Evolutionary conservation across 1,284 basidiomycete genomes (phyloP).

Genomic region (Boletellus deceptivus): DNA sequence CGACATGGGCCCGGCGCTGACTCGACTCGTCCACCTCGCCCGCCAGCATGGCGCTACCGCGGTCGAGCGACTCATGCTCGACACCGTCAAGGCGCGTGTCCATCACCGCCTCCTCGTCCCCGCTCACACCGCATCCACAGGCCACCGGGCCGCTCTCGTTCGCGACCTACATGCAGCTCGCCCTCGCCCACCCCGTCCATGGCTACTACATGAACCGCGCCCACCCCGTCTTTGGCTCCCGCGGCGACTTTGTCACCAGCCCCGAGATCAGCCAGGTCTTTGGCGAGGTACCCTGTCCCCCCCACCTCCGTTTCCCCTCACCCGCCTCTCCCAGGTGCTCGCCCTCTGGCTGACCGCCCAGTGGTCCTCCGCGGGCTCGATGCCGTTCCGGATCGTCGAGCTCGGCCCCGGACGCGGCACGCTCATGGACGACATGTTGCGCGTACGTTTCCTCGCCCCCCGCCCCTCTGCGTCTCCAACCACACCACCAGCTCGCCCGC

Average conservation of each 20-base stretch:
- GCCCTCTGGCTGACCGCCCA: slow-evolving; percentile 85
- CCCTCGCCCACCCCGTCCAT: slow-evolving; percentile 80
- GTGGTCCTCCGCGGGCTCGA: slow-evolving; percentile 64
- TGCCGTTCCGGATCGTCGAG: slow-evolving; percentile 76
- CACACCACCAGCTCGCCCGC: slow-evolving; percentile 45
- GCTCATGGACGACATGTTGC: slow-evolving; percentile 86
- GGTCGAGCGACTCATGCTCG: slow-evolving; percentile 64
- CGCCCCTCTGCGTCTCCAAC: neutral
- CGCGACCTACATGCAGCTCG: slow-evolving; percentile 86
- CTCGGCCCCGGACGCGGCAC: slow-evolving; percentile 95
- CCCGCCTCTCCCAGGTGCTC: slow-evolving; percentile 57
- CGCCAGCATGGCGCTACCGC: slow-evolving; percentile 30
- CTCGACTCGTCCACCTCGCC: neutral
- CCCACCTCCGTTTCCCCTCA: neutral
- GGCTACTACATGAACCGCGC: slow-evolving; percentile 85
- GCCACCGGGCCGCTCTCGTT: slow-evolving; percentile 85
- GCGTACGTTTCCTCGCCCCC: slow-evolving; percentile 52
- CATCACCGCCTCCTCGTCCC: neutral
- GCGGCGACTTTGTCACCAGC: slow-evolving; percentile 95
- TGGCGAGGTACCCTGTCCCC: slow-evolving; percentile 73
- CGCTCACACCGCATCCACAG: slow-evolving; percentile 38
- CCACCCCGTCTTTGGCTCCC: slow-evolving; percentile 78
- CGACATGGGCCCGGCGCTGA: too few species aligned
- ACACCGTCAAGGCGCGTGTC: slow-evolving; percentile 60
- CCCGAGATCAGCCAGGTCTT: slow-evolving; percentile 98